phyloP scores from a whole-genome alignment of 176 grass and related monocot genomes.

The Puccinellia tenuiflora region DNA sequence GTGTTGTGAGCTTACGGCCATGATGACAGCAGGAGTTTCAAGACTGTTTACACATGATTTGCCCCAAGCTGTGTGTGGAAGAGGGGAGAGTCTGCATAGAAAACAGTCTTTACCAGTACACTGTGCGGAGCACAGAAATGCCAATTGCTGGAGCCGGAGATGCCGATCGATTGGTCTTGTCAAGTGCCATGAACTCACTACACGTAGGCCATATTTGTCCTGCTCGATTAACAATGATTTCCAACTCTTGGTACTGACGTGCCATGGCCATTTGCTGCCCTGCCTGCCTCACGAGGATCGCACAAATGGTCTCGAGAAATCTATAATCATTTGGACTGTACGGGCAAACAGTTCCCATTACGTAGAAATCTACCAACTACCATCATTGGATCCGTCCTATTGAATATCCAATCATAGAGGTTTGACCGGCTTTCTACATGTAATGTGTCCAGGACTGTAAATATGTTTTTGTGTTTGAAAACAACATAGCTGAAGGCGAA shows the following conservation, averaged over 20 bases:
- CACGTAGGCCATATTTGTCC: conserved; percentile 22
- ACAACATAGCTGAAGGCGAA: not conserved
- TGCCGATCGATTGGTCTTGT: not conserved
- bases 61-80: conserved; percentile 10
- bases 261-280: not conserved
- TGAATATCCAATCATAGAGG: conserved; percentile 18
- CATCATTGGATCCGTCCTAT: conserved; percentile 34
- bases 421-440: conserved; percentile 21
- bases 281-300: not conserved
- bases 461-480: not conserved
- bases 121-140: not conserved
- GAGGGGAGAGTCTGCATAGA: not conserved
- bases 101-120: not conserved
- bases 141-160: conserved; percentile 13
- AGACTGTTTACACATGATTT: conserved; percentile 33
- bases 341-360: conserved; percentile 23
- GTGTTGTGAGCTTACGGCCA: not conserved
- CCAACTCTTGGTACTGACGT: not conserved
- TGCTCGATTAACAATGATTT: not conserved
- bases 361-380: conserved; percentile 42
- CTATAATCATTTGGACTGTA: conserved; percentile 12
- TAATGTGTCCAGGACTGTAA: not conserved
- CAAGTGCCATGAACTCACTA: not conserved
- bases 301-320: not conserved
- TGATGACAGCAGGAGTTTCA: not conserved